Percentiles rank a stretch among this genome's conserved stretches.
Evolutionary conservation across 2,329 filamentous ascomycete genomes (phyloP).

Genomic region (Alternaria arbusti): DNA sequence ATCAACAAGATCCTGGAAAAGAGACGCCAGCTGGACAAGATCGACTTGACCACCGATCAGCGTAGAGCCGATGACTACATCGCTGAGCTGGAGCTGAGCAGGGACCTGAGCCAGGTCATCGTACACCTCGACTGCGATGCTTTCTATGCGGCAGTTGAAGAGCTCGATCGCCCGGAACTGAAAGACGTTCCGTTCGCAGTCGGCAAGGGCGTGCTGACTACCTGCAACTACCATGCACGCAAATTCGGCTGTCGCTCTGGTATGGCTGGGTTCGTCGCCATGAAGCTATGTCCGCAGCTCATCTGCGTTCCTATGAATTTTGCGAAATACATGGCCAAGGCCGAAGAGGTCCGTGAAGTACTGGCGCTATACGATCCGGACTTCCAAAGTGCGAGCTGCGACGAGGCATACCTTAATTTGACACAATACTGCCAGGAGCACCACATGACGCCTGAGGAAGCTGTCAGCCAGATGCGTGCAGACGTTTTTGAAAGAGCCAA

Average conservation of each 20-base stretch:
- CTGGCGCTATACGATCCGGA: conserved; percentile 86
- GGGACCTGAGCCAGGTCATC: conserved; percentile 83
- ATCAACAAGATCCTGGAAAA: conserved; percentile 79
- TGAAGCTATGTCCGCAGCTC: conserved; percentile 88
- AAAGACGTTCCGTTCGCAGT: conserved; percentile 90
- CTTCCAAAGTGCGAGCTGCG: conserved; percentile 93
- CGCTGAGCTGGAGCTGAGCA: conserved; percentile 74
- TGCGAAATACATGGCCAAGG: conserved; percentile 88
- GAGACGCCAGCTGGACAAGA: conserved; percentile 75
- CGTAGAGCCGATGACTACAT: conserved; percentile 83
- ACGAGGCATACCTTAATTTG: conserved; percentile 96
- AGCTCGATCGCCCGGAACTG: conserved; percentile 75
- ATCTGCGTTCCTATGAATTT: conserved; percentile 85
- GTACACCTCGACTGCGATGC: conserved; percentile 97
- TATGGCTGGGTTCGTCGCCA: conserved; percentile 95
- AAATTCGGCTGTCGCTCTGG: conserved; percentile 90
- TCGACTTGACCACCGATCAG: conserved; percentile 75
- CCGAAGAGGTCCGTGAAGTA: conserved; percentile 82
- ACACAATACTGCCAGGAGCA: conserved; percentile 80
- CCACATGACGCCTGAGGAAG: conserved; percentile 71
- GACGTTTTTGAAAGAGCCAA: conserved; percentile 78
- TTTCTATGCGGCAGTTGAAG: conserved; percentile 95
- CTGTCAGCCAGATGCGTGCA: conserved; percentile 76
- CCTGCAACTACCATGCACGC: conserved; percentile 86
- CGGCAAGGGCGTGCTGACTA: conserved; percentile 73